Conservation (phyloP, 192 early-diverging fungal species). For the Coemansia umbellata region DNA sequence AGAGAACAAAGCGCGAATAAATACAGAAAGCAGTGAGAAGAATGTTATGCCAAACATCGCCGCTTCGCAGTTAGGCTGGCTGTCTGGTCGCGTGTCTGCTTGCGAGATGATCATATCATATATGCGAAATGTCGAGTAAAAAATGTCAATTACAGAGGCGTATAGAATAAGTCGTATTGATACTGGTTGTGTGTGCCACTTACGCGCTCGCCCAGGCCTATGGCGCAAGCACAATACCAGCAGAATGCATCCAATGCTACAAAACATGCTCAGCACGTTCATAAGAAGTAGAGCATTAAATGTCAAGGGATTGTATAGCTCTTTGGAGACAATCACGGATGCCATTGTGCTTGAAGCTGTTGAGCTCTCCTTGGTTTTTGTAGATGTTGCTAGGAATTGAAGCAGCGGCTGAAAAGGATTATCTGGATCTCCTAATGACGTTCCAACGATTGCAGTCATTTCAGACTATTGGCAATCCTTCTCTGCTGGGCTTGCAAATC, state of each 20-base stretch:
- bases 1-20: conserved; percentile 21
- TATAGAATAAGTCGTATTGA: conserved; percentile 21
- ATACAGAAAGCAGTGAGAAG: conserved; percentile 28
- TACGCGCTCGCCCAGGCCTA: neutral
- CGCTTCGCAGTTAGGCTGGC: conserved; percentile 32
- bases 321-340: too few species aligned
- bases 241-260: conserved; percentile 11
- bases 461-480: too few species aligned
- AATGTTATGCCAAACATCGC: conserved; percentile 39
- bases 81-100: conserved; percentile 16
- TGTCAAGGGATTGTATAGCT: conserved; percentile 9
- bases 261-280: conserved; percentile 18
- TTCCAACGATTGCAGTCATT: too few species aligned
- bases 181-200: conserved; percentile 19
- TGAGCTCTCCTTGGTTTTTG: too few species aligned
- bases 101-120: conserved; percentile 26
- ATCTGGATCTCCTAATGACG: too few species aligned
- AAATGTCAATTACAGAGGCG: conserved; percentile 17
- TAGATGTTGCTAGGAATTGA: neutral
- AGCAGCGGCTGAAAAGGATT: conserved; percentile 22
- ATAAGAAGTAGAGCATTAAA: conserved; percentile 9
- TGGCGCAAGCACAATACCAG: conserved; percentile 3
- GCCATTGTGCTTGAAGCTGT: too few species aligned
- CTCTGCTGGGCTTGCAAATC: too few species aligned
- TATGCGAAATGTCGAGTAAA: conserved; percentile 15